Conservation (phyloP, 345 rosid genomes). For the Salix brachista region DNA sequence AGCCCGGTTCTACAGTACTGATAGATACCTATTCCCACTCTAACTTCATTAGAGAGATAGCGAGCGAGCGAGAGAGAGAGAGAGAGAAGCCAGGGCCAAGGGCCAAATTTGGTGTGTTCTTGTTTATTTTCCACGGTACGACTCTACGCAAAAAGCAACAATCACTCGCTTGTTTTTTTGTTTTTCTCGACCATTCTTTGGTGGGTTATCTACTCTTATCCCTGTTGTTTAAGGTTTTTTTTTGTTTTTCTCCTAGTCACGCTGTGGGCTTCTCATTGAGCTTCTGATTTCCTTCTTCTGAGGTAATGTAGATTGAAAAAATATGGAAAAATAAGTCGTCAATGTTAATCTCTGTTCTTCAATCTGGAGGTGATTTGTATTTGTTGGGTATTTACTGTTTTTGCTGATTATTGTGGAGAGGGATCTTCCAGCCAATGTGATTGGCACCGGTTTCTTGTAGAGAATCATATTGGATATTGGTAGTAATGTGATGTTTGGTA, state of each 20-base stretch:
- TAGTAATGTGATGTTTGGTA: not conserved
- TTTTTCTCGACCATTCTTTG: not conserved
- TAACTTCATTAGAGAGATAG: not conserved
- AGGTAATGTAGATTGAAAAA: not conserved
- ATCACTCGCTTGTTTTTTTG: no score
- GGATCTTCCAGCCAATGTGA: not conserved
- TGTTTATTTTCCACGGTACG: slow-evolving; percentile 2
- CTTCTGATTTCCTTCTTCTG: not conserved
- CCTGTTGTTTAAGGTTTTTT: not conserved
- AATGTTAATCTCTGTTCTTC: not conserved
- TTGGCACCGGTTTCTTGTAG: not conserved
- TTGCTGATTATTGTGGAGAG: not conserved
- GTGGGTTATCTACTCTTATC: no score
- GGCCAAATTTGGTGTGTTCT: not conserved
- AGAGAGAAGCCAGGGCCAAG: not conserved
- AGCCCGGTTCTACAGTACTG: slow-evolving; percentile 11
- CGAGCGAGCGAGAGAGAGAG: not conserved
- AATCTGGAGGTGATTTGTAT: not conserved
- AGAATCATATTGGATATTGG: no score
- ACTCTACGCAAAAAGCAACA: not conserved
- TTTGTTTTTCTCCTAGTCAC: not conserved
- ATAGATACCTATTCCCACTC: slow-evolving; percentile 18
- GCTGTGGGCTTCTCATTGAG: not conserved
- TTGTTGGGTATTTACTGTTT: not conserved
- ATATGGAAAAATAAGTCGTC: not conserved